Conservation (phyloP, 2,329 filamentous ascomycete genomes). For the Nemania abortiva region DNA sequence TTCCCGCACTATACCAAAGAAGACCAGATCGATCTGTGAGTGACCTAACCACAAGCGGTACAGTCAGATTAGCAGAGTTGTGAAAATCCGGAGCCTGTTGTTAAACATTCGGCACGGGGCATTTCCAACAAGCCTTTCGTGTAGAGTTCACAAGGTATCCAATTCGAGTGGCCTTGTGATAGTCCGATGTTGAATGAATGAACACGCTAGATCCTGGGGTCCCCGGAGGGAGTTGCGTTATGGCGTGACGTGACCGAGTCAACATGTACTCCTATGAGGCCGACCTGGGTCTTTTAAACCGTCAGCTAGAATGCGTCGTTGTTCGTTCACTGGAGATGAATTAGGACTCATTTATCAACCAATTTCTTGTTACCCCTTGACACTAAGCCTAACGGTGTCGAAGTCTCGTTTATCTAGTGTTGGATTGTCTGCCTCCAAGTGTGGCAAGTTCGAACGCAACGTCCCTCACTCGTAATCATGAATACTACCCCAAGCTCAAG, state of each 20-base stretch:
- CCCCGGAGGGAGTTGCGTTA: neutral
- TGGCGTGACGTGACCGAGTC: conserved; percentile 2
- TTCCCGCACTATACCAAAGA: neutral
- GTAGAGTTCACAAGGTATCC: neutral
- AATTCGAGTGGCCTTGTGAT: neutral
- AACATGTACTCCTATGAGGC: neutral
- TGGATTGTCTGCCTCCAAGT: neutral
- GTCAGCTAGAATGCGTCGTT: neutral
- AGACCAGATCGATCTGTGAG: neutral
- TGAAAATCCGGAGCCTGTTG: conserved; percentile 13
- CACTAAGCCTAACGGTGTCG: neutral
- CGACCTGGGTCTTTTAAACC: conserved; percentile 1
- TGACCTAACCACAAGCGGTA: neutral
- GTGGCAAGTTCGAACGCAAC: neutral
- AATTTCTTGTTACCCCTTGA: neutral
- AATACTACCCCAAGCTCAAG: conserved; percentile 4
- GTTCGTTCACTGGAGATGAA: neutral
- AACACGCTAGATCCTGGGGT: neutral
- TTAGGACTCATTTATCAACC: neutral
- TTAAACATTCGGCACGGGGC: conserved; percentile 17
- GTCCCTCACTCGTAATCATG: conserved; percentile 2
- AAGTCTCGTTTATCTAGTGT: neutral
- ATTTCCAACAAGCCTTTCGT: neutral
- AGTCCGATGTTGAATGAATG: neutral
- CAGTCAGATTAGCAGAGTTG: neutral